Percentiles rank a stretch among this genome's conserved stretches.
These are phyloP conservation scores for Aegilops bicornis DNA, from an alignment of 176 grass and related monocot genomes.

Conservation along the genomic window DNA sequence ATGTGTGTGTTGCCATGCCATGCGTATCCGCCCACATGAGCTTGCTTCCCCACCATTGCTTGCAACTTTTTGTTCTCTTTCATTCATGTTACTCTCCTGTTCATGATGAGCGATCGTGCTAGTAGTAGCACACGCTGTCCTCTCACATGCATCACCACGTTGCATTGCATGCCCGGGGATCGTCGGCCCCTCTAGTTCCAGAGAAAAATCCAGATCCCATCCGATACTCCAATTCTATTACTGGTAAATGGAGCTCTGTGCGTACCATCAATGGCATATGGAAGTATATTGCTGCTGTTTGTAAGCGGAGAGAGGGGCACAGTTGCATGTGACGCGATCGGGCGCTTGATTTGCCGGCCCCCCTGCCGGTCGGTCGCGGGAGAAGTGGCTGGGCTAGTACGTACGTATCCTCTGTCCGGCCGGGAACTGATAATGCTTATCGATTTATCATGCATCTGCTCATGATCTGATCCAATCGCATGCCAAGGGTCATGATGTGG, in stretches of 20 bases:
- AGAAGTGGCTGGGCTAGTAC: not conserved
- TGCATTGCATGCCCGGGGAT: not conserved
- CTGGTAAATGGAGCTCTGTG: not conserved
- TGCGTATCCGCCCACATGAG: too few species aligned
- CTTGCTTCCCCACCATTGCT: too few species aligned
- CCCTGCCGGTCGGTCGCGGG: not conserved
- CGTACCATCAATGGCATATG: not conserved
- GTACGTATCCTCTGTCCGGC: not conserved
- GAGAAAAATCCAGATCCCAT: not conserved
- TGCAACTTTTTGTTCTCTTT: not conserved
- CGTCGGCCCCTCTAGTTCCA: not conserved
- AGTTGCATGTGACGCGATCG: not conserved
- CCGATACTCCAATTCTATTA: not conserved
- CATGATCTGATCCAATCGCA: constrained; percentile 22
- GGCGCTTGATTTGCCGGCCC: not conserved
- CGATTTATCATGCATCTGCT: not conserved
- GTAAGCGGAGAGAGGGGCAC: not conserved
- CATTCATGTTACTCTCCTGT: not conserved
- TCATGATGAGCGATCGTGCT: not conserved
- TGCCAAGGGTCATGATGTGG: not conserved
- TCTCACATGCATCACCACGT: not conserved
- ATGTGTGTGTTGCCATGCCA: not conserved
- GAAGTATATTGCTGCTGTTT: not conserved
- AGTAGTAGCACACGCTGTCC: not conserved
- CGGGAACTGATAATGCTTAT: not conserved